These are phyloP conservation scores for Tetracladium marchalianum DNA, from an alignment of 495 filamentous ascomycete species.

Conservation along the genomic window DNA sequence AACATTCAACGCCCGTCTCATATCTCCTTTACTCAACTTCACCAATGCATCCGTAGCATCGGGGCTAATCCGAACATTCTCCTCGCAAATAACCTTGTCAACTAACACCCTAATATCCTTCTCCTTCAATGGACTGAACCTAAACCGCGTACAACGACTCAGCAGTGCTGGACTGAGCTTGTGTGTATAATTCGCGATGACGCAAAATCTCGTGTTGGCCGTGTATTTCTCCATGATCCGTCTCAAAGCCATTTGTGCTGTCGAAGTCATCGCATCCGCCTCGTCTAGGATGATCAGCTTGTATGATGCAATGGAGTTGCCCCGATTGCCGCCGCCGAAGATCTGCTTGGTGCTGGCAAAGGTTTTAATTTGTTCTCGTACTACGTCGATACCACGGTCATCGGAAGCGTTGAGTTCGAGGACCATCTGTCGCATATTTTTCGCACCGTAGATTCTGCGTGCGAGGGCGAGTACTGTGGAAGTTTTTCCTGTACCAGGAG, in stretches of 20 bases:
- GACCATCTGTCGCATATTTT: slow-evolving; percentile 97
- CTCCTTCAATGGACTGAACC: slow-evolving; percentile 90
- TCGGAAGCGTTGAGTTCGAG: slow-evolving; percentile 95
- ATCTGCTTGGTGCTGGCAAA: slow-evolving; percentile 74
- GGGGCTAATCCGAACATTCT: slow-evolving; percentile 70
- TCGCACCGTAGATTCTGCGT: slow-evolving; percentile 79
- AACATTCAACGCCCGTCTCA: slow-evolving; percentile 90
- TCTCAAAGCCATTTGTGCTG: slow-evolving; percentile 93
- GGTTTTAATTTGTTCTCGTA: slow-evolving; percentile 98
- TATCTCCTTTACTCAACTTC: slow-evolving; percentile 84
- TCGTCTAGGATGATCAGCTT: slow-evolving; percentile 98
- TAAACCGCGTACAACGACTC: slow-evolving; percentile 87
- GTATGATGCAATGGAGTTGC: slow-evolving; percentile 37
- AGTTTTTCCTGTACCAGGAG: slow-evolving; percentile 95
- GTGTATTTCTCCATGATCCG: slow-evolving; percentile 99
- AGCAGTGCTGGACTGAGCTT: slow-evolving; percentile 93
- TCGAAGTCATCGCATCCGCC: slow-evolving; percentile 95
- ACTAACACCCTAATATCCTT: slow-evolving; percentile 72
- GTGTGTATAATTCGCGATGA: slow-evolving; percentile 99
- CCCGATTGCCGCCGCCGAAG: slow-evolving; percentile 55
- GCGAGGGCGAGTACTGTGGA: slow-evolving; percentile 89
- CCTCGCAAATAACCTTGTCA: slow-evolving; percentile 82
- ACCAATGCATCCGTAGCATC: slow-evolving; percentile 77
- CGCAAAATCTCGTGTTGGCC: slow-evolving; percentile 93
- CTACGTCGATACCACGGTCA: slow-evolving; percentile 95